Evolutionary conservation across 176 grass and related monocot species (phyloP).

Genomic region (Dendrocalamus sinicus): DNA sequence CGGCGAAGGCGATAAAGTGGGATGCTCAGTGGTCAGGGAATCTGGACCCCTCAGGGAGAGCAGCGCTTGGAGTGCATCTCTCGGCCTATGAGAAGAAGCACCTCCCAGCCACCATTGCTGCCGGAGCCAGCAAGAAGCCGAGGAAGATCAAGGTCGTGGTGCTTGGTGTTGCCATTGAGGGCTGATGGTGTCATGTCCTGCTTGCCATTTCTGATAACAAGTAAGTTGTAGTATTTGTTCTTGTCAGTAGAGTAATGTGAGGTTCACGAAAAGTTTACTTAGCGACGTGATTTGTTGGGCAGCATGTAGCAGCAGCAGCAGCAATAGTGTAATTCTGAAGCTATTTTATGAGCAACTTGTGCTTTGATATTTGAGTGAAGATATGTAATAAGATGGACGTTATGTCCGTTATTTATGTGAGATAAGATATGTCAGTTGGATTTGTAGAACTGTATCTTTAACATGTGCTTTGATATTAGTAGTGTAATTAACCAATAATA

Average conservation of each 20-base stretch:
- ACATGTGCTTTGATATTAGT: no score
- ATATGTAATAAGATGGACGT: neutral
- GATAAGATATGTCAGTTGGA: neutral
- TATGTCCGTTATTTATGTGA: conserved; percentile 1
- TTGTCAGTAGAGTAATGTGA: conserved; percentile 9
- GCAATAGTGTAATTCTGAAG: neutral
- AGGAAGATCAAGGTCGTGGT: conserved; percentile 33
- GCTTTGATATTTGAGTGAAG: neutral
- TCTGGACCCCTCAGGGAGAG: conserved; percentile 32
- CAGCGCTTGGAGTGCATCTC: conserved; percentile 65
- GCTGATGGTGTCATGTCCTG: conserved; percentile 32
- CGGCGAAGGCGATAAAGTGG: conserved; percentile 63
- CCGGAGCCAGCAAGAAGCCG: conserved; percentile 43
- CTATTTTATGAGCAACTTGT: neutral
- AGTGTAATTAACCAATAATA: no score
- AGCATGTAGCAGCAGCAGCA: neutral
- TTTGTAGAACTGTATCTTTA: neutral
- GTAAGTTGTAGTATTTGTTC: conserved; percentile 20
- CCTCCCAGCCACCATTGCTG: conserved; percentile 7
- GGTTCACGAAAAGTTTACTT: neutral
- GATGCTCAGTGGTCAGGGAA: neutral
- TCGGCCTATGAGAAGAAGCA: conserved; percentile 47
- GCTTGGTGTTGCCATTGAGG: conserved; percentile 41
- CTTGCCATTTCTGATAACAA: conserved; percentile 29
- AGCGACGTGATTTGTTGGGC: neutral